Conservation (phyloP, 139 green algal genomes). For the Chlorella sp. region DNA sequence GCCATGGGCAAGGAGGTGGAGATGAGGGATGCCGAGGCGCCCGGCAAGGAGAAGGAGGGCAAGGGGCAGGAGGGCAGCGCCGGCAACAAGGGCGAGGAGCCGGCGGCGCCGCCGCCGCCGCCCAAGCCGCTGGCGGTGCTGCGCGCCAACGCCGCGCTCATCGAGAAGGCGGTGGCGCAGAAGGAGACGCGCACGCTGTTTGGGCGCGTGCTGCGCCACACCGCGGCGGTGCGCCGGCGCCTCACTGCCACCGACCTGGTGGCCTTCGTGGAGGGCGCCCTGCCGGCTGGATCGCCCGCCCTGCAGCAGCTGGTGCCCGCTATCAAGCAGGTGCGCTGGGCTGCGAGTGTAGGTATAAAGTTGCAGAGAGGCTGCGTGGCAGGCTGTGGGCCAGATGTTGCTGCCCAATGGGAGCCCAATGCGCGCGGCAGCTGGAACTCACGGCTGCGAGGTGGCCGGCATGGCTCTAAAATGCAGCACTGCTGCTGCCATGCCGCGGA, state of each 20-base stretch:
- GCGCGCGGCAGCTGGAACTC: too few species aligned
- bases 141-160: slow-evolving; percentile 49
- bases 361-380: too few species aligned
- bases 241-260: slow-evolving; percentile 63
- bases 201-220: slow-evolving; percentile 80
- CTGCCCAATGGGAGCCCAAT: too few species aligned
- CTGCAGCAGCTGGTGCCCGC: slow-evolving; percentile 51
- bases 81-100: slow-evolving; percentile 11
- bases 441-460: too few species aligned
- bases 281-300: slow-evolving; percentile 51
- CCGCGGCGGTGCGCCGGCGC: slow-evolving; percentile 66
- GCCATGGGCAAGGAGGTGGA: slow-evolving; percentile 50
- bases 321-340: slow-evolving; percentile 53
- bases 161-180: slow-evolving; percentile 81
- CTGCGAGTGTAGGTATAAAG: background rate
- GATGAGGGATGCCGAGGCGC: background rate
- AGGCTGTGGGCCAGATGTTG: too few species aligned
- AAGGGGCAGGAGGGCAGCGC: background rate
- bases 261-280: slow-evolving; percentile 56
- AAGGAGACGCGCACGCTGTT: slow-evolving; percentile 86
- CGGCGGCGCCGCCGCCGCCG: background rate
- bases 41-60: slow-evolving; percentile 41
- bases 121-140: slow-evolving; percentile 6
- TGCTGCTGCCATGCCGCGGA: too few species aligned
- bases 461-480: too few species aligned